phyloP scores from a whole-genome alignment of 169 alveolate species.

The Ichthyophthirius multifiliis region DNA sequence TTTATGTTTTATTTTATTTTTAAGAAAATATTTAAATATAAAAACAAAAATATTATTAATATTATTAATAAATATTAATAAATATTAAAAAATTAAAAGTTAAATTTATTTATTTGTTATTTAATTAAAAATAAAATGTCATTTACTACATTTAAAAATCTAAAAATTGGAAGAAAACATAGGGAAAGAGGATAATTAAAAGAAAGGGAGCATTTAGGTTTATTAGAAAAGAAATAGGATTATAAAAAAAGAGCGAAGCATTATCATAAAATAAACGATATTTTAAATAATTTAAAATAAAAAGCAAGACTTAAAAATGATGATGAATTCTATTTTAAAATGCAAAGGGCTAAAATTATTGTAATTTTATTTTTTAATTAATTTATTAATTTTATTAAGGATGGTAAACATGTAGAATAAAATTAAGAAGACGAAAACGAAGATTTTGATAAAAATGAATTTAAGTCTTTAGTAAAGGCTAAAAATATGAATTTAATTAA shows the following conservation, averaged over 20 bases:
- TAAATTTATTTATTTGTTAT: too few relatives aligned
- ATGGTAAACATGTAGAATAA: not conserved
- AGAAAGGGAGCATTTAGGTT: slow-evolving; percentile 23
- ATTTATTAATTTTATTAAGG: not conserved
- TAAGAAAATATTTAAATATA: too few relatives aligned
- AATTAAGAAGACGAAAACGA: slow-evolving; percentile 2
- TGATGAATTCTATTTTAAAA: slow-evolving; percentile 36
- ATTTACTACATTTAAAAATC: slow-evolving; percentile 28
- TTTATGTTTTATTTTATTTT: too few relatives aligned
- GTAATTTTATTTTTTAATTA: not conserved
- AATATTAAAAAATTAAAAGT: too few relatives aligned
- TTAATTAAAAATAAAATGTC: too few relatives aligned
- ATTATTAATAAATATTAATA: too few relatives aligned
- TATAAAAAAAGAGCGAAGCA: slow-evolving; percentile 35
- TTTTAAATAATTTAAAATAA: slow-evolving; percentile 18
- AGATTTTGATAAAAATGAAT: slow-evolving; percentile 7
- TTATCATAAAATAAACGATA: slow-evolving; percentile 28
- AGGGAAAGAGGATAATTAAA: slow-evolving; percentile 38
- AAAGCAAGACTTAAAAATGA: slow-evolving; percentile 35
- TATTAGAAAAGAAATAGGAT: slow-evolving; percentile 43
- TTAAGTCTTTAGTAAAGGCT: not conserved
- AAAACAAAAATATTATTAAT: too few relatives aligned
- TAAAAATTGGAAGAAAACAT: slow-evolving; percentile 27
- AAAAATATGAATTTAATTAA: not conserved
- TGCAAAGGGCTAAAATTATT: not conserved